Evolutionary conservation across 2,329 filamentous ascomycete genomes (phyloP).

Genomic region (Eutypa lata): DNA sequence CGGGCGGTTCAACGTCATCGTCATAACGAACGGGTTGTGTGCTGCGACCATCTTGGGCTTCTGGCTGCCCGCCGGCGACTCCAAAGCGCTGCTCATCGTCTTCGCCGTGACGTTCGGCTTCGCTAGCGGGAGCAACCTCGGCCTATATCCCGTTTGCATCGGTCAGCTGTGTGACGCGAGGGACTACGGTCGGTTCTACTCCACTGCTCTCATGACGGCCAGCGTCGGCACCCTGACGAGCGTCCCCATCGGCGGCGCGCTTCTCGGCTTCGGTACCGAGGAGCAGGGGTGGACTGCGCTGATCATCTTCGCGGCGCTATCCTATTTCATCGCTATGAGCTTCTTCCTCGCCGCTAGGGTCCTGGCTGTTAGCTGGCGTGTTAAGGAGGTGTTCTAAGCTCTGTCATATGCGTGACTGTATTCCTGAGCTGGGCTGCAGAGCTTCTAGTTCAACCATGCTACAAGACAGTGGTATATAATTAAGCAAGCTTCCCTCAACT

Average conservation of each 20-base stretch:
- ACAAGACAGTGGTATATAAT: no score
- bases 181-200: constrained; percentile 73
- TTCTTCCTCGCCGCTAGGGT: constrained; percentile 25
- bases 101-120: constrained; percentile 77
- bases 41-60: constrained; percentile 59
- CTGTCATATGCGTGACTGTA: no score
- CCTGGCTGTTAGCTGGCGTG: constrained; percentile 23
- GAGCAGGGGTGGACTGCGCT: constrained; percentile 23
- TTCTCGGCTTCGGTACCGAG: constrained; percentile 16
- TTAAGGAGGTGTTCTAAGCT: constrained; percentile 24
- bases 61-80: constrained; percentile 64
- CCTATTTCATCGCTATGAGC: constrained; percentile 25
- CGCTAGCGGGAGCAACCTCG: constrained; percentile 74
- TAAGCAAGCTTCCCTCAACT: no score
- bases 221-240: constrained; percentile 63
- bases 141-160: constrained; percentile 74
- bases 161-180: constrained; percentile 75
- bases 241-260: constrained; percentile 41
- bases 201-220: constrained; percentile 74
- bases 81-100: constrained; percentile 56
- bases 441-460: no score
- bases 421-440: no score
- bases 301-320: constrained; percentile 25
- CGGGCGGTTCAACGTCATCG: constrained; percentile 79
- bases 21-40: constrained; percentile 59